Conservation (phyloP, 805 yeast species). For the Peterozyma xylosa region DNA sequence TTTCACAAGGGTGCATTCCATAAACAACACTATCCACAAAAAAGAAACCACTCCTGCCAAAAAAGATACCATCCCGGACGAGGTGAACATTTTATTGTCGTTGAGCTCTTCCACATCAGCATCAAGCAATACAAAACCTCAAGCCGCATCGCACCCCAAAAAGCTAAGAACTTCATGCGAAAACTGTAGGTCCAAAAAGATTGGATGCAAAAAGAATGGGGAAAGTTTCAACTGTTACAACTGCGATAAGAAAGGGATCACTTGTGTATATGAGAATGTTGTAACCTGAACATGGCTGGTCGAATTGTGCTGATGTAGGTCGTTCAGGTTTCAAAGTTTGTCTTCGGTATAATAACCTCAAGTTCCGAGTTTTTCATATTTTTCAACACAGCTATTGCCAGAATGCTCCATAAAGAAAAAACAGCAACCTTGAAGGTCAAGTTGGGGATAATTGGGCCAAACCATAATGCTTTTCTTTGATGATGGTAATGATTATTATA, state of each 20-base stretch:
- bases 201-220: conserved; percentile 24
- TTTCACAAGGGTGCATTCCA: conserved; percentile 38
- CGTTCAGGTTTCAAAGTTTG: too few species aligned
- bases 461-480: too few species aligned
- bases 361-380: too few species aligned
- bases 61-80: neutral
- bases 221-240: conserved; percentile 15
- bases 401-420: too few species aligned
- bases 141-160: neutral
- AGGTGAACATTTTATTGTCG: too few species aligned
- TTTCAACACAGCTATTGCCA: too few species aligned
- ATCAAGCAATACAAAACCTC: conserved; percentile 2
- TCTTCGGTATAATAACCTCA: too few species aligned
- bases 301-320: too few species aligned
- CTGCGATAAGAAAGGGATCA: conserved; percentile 21
- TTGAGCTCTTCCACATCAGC: neutral
- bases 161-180: conserved; percentile 22
- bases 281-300: too few species aligned
- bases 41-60: neutral
- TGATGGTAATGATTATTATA: too few species aligned
- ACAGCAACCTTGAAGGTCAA: too few species aligned
- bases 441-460: too few species aligned
- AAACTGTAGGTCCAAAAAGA: conserved; percentile 24
- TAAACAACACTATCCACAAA: neutral
- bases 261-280: conserved; percentile 13